A percentile compares a stretch with the other conserved stretches of the same genome.
These are phyloP conservation scores for Letharia columbiana DNA, from an alignment of 495 filamentous ascomycete genomes.

Conservation along the genomic window DNA sequence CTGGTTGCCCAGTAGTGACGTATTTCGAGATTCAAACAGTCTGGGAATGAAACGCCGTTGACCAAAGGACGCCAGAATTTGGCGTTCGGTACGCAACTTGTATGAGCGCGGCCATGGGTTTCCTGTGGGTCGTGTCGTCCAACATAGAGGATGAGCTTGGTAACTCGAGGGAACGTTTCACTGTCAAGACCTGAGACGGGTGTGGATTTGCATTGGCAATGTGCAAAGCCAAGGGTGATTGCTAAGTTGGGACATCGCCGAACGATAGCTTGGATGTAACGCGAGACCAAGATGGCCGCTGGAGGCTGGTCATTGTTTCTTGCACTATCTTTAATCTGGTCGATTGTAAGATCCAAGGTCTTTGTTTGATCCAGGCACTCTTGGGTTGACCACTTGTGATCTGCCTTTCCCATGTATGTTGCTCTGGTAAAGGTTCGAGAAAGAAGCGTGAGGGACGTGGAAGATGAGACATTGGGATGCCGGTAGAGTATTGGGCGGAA, in stretches of 20 bases:
- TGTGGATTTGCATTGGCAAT: slow-evolving; percentile 29
- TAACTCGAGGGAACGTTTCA: slow-evolving; percentile 30
- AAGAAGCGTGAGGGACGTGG: slow-evolving; percentile 28
- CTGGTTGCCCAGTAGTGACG: slow-evolving; percentile 20
- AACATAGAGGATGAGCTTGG: slow-evolving; percentile 28
- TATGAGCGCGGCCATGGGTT: slow-evolving; percentile 7
- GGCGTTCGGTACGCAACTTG: slow-evolving; percentile 24
- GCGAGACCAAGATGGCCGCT: slow-evolving; percentile 28
- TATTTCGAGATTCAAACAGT: slow-evolving; percentile 21
- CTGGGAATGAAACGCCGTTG: slow-evolving; percentile 23
- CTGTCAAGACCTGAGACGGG: slow-evolving; percentile 29
- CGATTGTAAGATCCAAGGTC: slow-evolving; percentile 28
- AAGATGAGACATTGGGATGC: slow-evolving; percentile 27
- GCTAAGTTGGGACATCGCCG: slow-evolving; percentile 31
- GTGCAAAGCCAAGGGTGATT: slow-evolving; percentile 30
- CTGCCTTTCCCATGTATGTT: slow-evolving; percentile 28
- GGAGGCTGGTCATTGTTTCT: slow-evolving; percentile 25
- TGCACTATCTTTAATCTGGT: slow-evolving; percentile 28
- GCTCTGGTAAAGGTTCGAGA: slow-evolving; percentile 27
- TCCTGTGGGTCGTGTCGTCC: slow-evolving; percentile 22
- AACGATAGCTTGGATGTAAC: slow-evolving; percentile 26
- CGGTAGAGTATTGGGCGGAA: slow-evolving; percentile 33
- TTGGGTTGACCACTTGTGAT: slow-evolving; percentile 29
- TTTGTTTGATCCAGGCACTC: slow-evolving; percentile 25
- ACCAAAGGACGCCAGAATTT: slow-evolving; percentile 33